These are phyloP conservation scores for Phlebiopsis flavidoalba DNA, from an alignment of 768 basidiomycete species.

Conservation along the genomic window DNA sequence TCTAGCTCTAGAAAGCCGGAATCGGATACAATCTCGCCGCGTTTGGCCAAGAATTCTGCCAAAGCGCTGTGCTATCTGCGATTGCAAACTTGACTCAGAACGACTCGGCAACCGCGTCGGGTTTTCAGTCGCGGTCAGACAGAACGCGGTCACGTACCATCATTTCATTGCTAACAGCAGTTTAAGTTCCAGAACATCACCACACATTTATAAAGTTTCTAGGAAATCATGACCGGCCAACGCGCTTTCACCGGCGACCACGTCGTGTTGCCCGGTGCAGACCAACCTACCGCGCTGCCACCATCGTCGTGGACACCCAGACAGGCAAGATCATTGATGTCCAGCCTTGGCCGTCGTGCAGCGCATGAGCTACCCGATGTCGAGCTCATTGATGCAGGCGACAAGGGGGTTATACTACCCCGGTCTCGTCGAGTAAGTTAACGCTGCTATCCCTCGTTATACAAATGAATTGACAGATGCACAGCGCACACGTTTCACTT, in stretches of 20 bases:
- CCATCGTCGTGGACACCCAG: constrained; percentile 34
- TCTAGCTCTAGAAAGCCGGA: no score
- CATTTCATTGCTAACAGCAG: no score
- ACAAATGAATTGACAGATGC: background rate
- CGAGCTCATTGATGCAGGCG: constrained; percentile 32
- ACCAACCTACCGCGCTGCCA: constrained; percentile 29
- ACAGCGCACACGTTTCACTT: constrained; percentile 87
- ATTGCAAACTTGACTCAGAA: background rate
- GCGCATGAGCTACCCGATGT: constrained; percentile 17
- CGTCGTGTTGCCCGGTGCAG: constrained; percentile 23
- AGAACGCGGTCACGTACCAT: background rate
- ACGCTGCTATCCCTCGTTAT: background rate
- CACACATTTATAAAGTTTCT: background rate
- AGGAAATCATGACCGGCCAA: background rate
- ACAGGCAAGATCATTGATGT: constrained; percentile 39
- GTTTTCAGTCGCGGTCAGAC: background rate
- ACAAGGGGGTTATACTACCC: constrained; percentile 43
- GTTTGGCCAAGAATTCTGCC: no score
- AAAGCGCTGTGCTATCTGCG: background rate
- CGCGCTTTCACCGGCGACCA: constrained; percentile 20
- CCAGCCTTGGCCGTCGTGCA: constrained; percentile 11
- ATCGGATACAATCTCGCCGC: no score
- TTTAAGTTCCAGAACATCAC: no score
- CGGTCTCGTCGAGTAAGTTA: constrained; percentile 49
- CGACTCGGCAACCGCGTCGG: background rate